phyloP scores from a whole-genome alignment of 1,139 yeast species.

The Trichomonascaceae sp. region DNA sequence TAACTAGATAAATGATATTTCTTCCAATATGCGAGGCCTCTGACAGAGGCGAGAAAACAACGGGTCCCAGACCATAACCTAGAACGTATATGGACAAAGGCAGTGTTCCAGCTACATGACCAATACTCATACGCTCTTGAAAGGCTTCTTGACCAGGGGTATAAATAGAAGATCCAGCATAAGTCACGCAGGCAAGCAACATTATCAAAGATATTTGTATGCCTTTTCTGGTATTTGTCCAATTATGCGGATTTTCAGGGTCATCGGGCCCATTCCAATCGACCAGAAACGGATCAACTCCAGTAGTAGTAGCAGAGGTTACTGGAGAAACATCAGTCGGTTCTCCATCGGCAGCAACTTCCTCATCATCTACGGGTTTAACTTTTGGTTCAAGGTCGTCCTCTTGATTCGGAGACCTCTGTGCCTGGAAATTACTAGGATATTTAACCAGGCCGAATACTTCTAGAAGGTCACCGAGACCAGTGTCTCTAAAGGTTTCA shows the following conservation, averaged over 20 bases:
- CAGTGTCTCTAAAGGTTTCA: constrained; percentile 15
- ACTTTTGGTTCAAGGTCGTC: neutral
- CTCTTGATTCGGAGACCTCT: neutral
- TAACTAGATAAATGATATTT: constrained; percentile 43
- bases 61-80: constrained; percentile 53
- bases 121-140: constrained; percentile 38
- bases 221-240: constrained; percentile 40
- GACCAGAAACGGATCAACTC: constrained; percentile 22
- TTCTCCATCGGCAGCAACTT: neutral
- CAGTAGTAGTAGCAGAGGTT: neutral
- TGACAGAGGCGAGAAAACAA: constrained; percentile 48
- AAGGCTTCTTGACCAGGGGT: constrained; percentile 48
- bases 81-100: constrained; percentile 50
- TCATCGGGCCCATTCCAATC: constrained; percentile 48
- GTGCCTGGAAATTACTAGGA: constrained; percentile 15
- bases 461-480: constrained; percentile 17
- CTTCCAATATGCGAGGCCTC: constrained; percentile 49
- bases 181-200: constrained; percentile 45
- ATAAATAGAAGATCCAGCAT: constrained; percentile 55
- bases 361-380: neutral
- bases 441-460: constrained; percentile 12
- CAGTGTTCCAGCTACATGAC: constrained; percentile 40
- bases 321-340: neutral
- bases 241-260: constrained; percentile 52
- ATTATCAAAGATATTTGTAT: constrained; percentile 38